phyloP scores from a whole-genome alignment of 2,329 filamentous ascomycete genomes.

The Penicillium sp. region DNA sequence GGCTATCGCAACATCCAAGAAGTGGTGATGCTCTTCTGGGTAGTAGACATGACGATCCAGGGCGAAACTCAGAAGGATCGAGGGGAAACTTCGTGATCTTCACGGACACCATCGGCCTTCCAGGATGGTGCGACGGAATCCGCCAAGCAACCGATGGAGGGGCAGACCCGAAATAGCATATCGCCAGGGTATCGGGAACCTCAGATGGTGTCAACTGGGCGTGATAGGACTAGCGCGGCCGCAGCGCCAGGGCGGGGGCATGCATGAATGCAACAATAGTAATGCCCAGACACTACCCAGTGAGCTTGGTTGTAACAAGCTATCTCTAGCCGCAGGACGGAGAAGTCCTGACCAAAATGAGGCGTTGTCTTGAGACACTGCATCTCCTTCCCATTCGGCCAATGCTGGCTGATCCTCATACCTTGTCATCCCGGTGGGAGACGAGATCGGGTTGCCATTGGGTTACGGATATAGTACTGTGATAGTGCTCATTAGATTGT shows the following conservation, averaged over 20 bases:
- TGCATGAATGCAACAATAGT: neutral
- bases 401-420: slow-evolving; percentile 21
- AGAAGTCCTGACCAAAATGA: slow-evolving; percentile 19
- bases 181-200: slow-evolving; percentile 10
- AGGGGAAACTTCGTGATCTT: slow-evolving; percentile 17
- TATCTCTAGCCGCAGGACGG: slow-evolving; percentile 13
- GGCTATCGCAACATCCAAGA: slow-evolving; percentile 12
- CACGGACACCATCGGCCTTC: slow-evolving; percentile 25
- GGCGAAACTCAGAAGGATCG: slow-evolving; percentile 7
- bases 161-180: slow-evolving; percentile 4
- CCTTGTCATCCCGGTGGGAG: neutral
- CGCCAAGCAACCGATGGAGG: slow-evolving; percentile 10
- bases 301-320: slow-evolving; percentile 23
- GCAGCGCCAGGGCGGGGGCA: slow-evolving; percentile 2
- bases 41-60: slow-evolving; percentile 21
- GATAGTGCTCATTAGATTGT: neutral
- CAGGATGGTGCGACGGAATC: slow-evolving; percentile 17
- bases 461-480: neutral
- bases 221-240: slow-evolving; percentile 12
- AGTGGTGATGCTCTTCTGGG: slow-evolving; percentile 24
- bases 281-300: slow-evolving; percentile 9
- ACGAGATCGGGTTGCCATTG: neutral
- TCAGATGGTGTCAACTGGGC: neutral
- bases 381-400: slow-evolving; percentile 14
- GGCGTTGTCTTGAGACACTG: neutral